A percentile compares a stretch with the other conserved stretches of the same genome.
These are phyloP conservation scores for Ogataea haglerorum DNA, from an alignment of 805 yeast genomes.

Conservation along the genomic window DNA sequence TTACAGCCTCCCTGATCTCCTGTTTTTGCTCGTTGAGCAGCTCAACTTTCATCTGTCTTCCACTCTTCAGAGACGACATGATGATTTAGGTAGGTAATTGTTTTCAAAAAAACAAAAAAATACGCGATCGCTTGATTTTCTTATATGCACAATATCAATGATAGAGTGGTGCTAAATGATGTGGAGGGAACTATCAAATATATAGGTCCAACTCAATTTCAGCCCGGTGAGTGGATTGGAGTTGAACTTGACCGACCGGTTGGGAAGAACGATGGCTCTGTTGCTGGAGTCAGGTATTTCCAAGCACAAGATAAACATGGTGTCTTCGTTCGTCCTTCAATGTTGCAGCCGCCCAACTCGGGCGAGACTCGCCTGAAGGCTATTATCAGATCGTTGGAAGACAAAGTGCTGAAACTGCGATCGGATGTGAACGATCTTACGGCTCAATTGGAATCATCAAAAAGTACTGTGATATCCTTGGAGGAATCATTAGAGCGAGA, in stretches of 20 bases:
- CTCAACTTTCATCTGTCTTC: constrained; percentile 53
- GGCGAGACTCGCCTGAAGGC: background rate
- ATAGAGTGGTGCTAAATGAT: constrained; percentile 37
- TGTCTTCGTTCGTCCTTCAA: constrained; percentile 44
- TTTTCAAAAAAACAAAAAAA: background rate
- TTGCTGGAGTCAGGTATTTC: constrained; percentile 43
- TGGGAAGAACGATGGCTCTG: constrained; percentile 51
- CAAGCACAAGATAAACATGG: constrained; percentile 38
- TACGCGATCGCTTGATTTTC: constrained; percentile 4
- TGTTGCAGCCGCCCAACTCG: constrained; percentile 16
- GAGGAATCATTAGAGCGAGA: constrained; percentile 33
- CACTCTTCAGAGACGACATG: constrained; percentile 19
- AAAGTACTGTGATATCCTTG: constrained; percentile 9
- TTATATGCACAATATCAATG: constrained; percentile 11
- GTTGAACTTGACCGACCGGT: constrained; percentile 37
- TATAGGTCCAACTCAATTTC: constrained; percentile 54
- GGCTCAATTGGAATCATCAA: constrained; percentile 22
- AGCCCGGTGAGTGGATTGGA: constrained; percentile 58
- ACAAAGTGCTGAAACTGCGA: constrained; percentile 38
- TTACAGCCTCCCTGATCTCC: constrained; percentile 81
- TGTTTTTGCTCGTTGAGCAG: constrained; percentile 83
- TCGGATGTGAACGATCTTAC: constrained; percentile 30
- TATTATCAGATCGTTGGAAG: constrained; percentile 33
- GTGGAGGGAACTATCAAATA: constrained; percentile 46
- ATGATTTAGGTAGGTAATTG: background rate